These are phyloP conservation scores for Litsea cubeba DNA, from an alignment of 164 flowering plant genomes.

Conservation along the genomic window DNA sequence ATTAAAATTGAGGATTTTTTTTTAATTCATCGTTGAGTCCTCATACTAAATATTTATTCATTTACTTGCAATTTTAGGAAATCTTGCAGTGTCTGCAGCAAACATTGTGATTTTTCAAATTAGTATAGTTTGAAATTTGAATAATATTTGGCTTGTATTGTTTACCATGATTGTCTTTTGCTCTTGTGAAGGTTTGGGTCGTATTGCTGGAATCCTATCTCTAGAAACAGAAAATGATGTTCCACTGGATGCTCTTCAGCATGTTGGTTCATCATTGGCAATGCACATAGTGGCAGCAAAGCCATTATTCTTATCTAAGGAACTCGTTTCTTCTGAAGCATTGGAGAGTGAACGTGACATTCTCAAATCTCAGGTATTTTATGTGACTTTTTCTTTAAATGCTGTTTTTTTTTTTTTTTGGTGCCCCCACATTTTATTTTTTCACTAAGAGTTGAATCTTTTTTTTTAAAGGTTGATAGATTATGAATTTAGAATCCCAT, in stretches of 20 bases:
- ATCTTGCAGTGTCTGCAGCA: too few relatives aligned
- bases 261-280: conserved; percentile 87
- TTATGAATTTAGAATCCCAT: not conserved
- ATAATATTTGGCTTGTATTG: too few relatives aligned
- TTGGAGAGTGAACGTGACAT: conserved; percentile 75
- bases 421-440: too few relatives aligned
- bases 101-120: too few relatives aligned
- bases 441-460: not conserved
- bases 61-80: too few relatives aligned
- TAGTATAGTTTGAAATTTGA: too few relatives aligned
- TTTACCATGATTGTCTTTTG: too few relatives aligned
- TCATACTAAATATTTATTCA: too few relatives aligned
- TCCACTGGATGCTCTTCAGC: conserved; percentile 54
- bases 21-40: too few relatives aligned
- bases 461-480: not conserved
- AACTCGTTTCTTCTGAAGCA: conserved; percentile 73
- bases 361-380: conserved; percentile 79
- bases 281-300: conserved; percentile 96
- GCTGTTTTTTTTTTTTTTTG: too few relatives aligned
- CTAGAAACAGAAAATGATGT: conserved; percentile 60
- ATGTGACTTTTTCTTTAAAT: not conserved
- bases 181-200: conserved; percentile 67
- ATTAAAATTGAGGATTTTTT: too few relatives aligned
- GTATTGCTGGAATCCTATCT: conserved; percentile 80
- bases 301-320: conserved; percentile 82